Conservation (phyloP, 2,329 filamentous ascomycete genomes). For the Aspergillus sp. region DNA sequence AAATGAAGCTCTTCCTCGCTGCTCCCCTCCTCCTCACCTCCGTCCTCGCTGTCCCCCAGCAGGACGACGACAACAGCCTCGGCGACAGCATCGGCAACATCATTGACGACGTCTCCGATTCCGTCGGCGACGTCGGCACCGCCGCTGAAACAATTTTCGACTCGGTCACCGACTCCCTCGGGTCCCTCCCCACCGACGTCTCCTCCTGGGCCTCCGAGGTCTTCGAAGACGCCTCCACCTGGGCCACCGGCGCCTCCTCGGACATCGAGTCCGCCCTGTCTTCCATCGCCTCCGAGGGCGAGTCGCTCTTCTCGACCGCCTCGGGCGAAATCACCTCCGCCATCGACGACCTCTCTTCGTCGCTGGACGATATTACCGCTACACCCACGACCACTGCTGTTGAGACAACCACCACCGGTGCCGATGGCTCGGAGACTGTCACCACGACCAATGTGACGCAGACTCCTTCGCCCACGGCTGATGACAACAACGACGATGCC, state of each 20-base stretch:
- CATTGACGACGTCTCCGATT: constrained; percentile 6
- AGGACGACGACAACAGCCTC: constrained; percentile 20
- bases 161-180: constrained; percentile 11
- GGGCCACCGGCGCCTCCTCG: constrained; percentile 16
- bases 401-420: constrained; percentile 3
- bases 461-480: constrained; percentile 15
- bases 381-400: not conserved
- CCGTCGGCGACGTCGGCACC: not conserved
- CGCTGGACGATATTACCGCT: not conserved
- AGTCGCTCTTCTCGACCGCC: constrained; percentile 6
- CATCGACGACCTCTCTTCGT: not conserved
- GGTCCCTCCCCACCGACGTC: constrained; percentile 20
- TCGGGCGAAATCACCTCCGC: constrained; percentile 1
- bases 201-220: constrained; percentile 17
- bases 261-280: constrained; percentile 18
- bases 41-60: constrained; percentile 21
- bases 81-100: constrained; percentile 14
- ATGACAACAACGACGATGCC: constrained; percentile 4
- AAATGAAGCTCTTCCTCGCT: constrained; percentile 35
- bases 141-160: not conserved
- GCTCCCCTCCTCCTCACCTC: constrained; percentile 31
- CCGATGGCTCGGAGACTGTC: constrained; percentile 17
- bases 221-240: constrained; percentile 19
- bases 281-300: constrained; percentile 18
- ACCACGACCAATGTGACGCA: constrained; percentile 25